Conservation (phyloP, 1,284 basidiomycete genomes). For the Inonotus hispidus region DNA sequence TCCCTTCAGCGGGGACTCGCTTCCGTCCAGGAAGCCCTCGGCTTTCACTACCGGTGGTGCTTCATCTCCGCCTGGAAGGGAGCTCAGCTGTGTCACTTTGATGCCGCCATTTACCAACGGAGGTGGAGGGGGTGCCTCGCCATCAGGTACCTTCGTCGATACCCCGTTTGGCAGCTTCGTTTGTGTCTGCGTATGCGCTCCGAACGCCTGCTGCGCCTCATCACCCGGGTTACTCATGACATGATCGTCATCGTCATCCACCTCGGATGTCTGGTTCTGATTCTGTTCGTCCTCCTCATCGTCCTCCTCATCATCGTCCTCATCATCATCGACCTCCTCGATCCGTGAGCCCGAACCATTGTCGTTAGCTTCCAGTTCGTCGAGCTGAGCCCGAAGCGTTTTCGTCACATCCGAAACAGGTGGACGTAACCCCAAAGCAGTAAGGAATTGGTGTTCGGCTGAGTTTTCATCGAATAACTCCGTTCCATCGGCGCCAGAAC, state of each 20-base stretch:
- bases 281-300: slow-evolving; percentile 17
- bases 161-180: slow-evolving; percentile 21
- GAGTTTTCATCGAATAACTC: neutral
- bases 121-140: slow-evolving; percentile 43
- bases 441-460: slow-evolving; percentile 7
- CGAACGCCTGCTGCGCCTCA: slow-evolving; percentile 24
- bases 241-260: slow-evolving; percentile 19
- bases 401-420: slow-evolving; percentile 40
- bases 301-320: slow-evolving; percentile 24
- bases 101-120: slow-evolving; percentile 41
- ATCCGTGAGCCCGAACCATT: slow-evolving; percentile 24
- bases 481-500: slow-evolving; percentile 20
- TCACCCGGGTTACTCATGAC: slow-evolving; percentile 23
- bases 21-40: slow-evolving; percentile 70
- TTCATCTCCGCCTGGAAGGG: slow-evolving; percentile 54
- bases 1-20: slow-evolving; percentile 61
- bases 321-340: slow-evolving; percentile 23
- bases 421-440: slow-evolving; percentile 11
- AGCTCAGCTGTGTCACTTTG: slow-evolving; percentile 46
- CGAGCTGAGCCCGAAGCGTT: slow-evolving; percentile 53
- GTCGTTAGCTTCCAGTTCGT: slow-evolving; percentile 41
- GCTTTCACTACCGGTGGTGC: slow-evolving; percentile 50
- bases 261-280: neutral
- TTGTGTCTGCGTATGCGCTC: slow-evolving; percentile 18
- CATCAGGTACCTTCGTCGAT: slow-evolving; percentile 24